Evolutionary conservation across 768 basidiomycete genomes (phyloP).

Genomic region (Xerocomus spinulosus): DNA sequence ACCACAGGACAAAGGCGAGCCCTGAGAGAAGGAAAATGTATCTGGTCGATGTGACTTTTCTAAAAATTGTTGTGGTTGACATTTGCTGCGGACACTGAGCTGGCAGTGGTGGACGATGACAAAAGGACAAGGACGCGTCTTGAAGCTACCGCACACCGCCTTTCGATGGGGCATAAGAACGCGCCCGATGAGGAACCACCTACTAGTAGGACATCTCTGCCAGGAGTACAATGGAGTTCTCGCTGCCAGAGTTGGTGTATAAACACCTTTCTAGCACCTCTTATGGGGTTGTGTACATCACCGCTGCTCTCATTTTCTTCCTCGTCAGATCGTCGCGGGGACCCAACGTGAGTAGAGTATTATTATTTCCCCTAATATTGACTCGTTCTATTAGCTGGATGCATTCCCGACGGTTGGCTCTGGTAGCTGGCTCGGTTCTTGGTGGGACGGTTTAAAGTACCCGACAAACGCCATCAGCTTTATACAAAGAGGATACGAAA

Average conservation of each 20-base stretch:
- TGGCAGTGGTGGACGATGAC: too few relatives aligned
- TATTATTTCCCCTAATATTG: neutral
- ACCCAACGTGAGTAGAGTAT: neutral
- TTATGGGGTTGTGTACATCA: neutral
- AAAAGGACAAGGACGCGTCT: too few relatives aligned
- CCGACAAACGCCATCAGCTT: conserved; percentile 16
- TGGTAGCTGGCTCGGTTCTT: conserved; percentile 25
- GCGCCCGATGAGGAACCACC: too few relatives aligned
- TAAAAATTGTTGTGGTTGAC: conserved; percentile 4
- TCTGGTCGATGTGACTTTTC: conserved; percentile 15
- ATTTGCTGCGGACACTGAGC: too few relatives aligned
- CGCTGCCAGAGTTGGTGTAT: neutral
- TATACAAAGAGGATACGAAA: conserved; percentile 29
- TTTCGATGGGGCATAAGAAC: too few relatives aligned
- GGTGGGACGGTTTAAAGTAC: conserved; percentile 17
- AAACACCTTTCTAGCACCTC: neutral
- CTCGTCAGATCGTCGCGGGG: neutral
- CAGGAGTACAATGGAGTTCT: neutral
- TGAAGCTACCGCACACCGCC: too few relatives aligned
- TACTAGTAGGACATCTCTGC: too few relatives aligned
- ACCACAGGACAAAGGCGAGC: conserved; percentile 20
- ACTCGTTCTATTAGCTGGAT: conserved; percentile 9
- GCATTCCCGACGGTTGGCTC: conserved; percentile 28
- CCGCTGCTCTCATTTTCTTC: neutral
- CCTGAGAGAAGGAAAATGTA: conserved; percentile 21